Conservation (phyloP, 441 rosid genomes). For the Cnidoscolus chayamansa region DNA sequence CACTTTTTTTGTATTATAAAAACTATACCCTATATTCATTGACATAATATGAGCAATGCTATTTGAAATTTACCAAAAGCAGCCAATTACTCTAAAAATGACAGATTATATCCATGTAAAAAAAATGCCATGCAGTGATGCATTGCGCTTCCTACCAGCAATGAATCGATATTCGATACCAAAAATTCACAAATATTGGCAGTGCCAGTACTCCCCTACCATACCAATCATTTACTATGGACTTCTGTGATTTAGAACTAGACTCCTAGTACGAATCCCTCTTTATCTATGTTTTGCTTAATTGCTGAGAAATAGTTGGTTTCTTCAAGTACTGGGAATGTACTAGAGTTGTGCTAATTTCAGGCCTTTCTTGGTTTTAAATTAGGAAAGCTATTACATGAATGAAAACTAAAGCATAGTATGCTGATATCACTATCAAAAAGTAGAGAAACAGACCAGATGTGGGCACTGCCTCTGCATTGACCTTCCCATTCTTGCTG, state of each 20-base stretch:
- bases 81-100: neutral
- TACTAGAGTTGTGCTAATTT: neutral
- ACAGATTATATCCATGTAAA: neutral
- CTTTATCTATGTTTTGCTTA: neutral
- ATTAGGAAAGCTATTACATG: too few species aligned
- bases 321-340: neutral
- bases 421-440: conserved; percentile 8
- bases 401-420: neutral
- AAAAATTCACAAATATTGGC: too few species aligned
- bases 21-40: neutral
- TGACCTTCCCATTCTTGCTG: conserved; percentile 73
- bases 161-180: neutral
- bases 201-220: neutral
- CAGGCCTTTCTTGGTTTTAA: neutral
- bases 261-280: neutral
- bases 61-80: neutral
- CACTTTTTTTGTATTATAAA: neutral
- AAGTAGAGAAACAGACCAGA: conserved; percentile 44
- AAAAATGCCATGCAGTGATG: neutral
- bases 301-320: neutral
- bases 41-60: neutral
- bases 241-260: neutral
- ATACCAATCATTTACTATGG: neutral
- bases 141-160: neutral
- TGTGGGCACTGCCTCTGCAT: conserved; percentile 56